Conservation (phyloP, 371 early-diverging fungal species). For the Syncephalastrum racemosum region DNA sequence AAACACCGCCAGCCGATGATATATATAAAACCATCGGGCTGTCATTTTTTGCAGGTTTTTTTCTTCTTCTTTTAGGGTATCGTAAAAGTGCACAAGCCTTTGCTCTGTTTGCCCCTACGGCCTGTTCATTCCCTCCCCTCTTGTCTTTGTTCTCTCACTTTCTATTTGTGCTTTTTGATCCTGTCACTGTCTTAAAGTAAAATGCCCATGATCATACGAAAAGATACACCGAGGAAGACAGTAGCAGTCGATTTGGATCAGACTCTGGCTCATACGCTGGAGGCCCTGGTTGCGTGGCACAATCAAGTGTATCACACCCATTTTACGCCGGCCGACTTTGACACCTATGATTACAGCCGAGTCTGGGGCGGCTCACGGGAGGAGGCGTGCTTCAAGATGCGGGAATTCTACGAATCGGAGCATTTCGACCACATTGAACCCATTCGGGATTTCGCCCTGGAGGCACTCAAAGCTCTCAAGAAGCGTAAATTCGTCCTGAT, state of each 20-base stretch:
- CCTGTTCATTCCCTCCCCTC: not conserved
- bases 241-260: slow-evolving; percentile 56
- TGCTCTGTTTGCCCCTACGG: not conserved
- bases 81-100: too few relatives aligned
- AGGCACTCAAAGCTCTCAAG: slow-evolving; percentile 53
- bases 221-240: slow-evolving; percentile 23
- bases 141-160: not conserved
- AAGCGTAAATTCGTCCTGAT: slow-evolving; percentile 48
- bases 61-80: too few relatives aligned
- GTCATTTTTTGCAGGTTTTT: too few relatives aligned
- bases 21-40: too few relatives aligned
- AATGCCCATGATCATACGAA: slow-evolving; percentile 20
- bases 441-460: slow-evolving; percentile 50
- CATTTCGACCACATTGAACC: slow-evolving; percentile 50
- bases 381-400: slow-evolving; percentile 48
- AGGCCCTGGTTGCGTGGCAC: slow-evolving; percentile 51
- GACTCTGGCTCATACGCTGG: slow-evolving; percentile 45
- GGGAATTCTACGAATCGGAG: slow-evolving; percentile 48
- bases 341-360: slow-evolving; percentile 44
- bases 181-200: not conserved
- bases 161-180: slow-evolving; percentile 2
- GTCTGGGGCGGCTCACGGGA: slow-evolving; percentile 53
- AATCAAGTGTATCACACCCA: slow-evolving; percentile 45
- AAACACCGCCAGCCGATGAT: too few relatives aligned
- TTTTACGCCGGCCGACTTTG: slow-evolving; percentile 39